Evolutionary conservation across 352 stramenopile species (phyloP), one percentile per base, ranked within the genome.

Genomic region (Phytopythium sindhum): DNA sequence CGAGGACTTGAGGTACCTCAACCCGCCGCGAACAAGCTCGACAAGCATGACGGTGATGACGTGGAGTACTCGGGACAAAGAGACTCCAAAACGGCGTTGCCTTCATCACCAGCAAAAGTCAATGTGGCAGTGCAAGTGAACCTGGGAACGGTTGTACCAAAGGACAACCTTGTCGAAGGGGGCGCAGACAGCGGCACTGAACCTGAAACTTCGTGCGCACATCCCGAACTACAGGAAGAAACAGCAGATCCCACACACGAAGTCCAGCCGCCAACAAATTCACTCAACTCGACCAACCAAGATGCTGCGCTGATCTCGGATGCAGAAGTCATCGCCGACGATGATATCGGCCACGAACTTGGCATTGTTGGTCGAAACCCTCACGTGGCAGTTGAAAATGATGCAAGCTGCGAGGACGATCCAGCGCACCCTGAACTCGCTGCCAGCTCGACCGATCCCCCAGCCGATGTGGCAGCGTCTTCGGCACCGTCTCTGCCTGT

Each of bases 101-200:
- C 15, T 26, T 23, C 42, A 26, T 26, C n/a, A 10, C 2, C 21
- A 24, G n/a, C 3, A 54, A 61, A 44, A 48, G 63, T 58, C n/a
- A 66, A 77, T 39, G 73, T 67, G 57, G 63, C 69, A 29, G 52
- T 67, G 41, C 69, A 74, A 58, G 66, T 76, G 10, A 28, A 69
- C 33, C 11, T 50, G 10, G 56, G 45, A 9, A 50, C 42, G 35
- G 55, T 24, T 47, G 21, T 7, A 26, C 61, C 11, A 58, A 42
- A 28, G 61, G 65, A 7, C 53, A 29, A 0, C 35, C 48, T 52
- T 52, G 33, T 39, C 33, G 45, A 52, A 52, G 45, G 12, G 14
- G 2, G 3, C 9, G 23, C n/a, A 31, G 23, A 29, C n/a, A 17
- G 3, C 9, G 45, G 14, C 11, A 31, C n/a, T 15, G 45, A 11